Base-by-base conservation (phyloP, 208 protist species). In the Porcisia deanei region DNA sequence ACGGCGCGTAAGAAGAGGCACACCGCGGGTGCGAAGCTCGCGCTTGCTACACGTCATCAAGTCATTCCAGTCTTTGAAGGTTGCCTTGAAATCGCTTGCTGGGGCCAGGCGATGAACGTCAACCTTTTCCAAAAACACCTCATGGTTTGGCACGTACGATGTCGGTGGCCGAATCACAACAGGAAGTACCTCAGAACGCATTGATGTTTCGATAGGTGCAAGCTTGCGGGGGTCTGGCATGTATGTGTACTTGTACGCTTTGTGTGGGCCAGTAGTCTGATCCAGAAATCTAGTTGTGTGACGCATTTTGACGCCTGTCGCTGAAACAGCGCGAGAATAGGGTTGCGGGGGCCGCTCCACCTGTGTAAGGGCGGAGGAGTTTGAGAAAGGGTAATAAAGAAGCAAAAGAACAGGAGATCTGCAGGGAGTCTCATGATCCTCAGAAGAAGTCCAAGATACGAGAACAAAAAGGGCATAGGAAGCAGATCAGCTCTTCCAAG, bases 201-300 rank as follows among this genome's bases (percentile, higher is more conserved):
- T 83, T 30, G 89, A 90, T 37, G 88, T 89, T 73, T 98, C 94
- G 71, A 98, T 98, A 1, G 94, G 92, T n/a, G 92, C 89, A 6
- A 98, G 73, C 68, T 98, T 98, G 18, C 94, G 76, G 7, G 94
- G 94, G 80, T 98, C 94, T 1, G 94, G 94, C 87, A 98, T 92
- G 73, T 98, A 98, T 0, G 90, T 93, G 80, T 98, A 98, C 77
- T 96, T 98, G 81, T 98, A 98, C 20, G 90, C 85, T 77, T 98
- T 98, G 73, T 96, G 92, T 1, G 94, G 92, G 61, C 91, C 91
- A 81, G 71, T 75, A 7, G 92, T 98, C 59, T 96, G 88, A 81
- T 97, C 94, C 45, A 94, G 69, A 59, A 87, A 41, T 3, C 67
- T n/a, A 41, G 67, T 20, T 45, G 77, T 85, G 47, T 72, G 49